Base-by-base conservation (phyloP, 116 monocot genomes). In the Papilionanthe hybrid region DNA sequence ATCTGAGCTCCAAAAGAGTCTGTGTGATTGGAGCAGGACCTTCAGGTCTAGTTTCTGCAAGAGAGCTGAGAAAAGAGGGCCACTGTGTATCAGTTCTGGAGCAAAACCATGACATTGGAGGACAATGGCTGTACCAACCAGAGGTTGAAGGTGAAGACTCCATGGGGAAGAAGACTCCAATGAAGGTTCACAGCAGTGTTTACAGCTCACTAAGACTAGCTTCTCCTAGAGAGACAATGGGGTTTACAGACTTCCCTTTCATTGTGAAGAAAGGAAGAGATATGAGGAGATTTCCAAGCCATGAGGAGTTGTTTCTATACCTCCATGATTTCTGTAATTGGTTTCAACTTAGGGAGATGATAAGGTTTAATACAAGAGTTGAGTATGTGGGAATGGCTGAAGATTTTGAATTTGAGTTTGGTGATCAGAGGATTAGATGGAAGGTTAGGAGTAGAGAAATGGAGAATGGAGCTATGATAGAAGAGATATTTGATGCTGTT, bases 1-100 rank as follows among this genome's bases (percentile, higher is more conserved):
- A 53, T 53, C 53, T 53, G 17, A 53, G 53, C 53, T 74, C 72
- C 30, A 86, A 82, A 29, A 78, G 79, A 11, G 84, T 91, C 3
- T 91, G 90, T n/a, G 90, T 92, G 44, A 81, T 92, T 15, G 92
- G 92, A 9, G 92, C 90, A 69, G 92, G 92, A 3, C 88, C 90
- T 11, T 84, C 92, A 10, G 92, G 90, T 8, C 74, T 90, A 29
- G 90, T 85, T 11, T 83, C 88, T 5, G 88, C 86, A 0, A 78
- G 92, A 77, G 90, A 92, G 90, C 90, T 92, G 17, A 78, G 86
- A 29, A 84, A 78, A 32, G 90, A 92, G 78, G 88, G 92, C 0
- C 92, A 92, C 71, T 42, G 72, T 2, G 86, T 88, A n/a, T 78
- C 79, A 73, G 88, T 92, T 25, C 67, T 90, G 42, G 92, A 92